A percentile compares a stretch with the other conserved stretches of the same genome.
Conservation (phyloP, 306 rosid genomes). For the Acmispon strigosus region DNA sequence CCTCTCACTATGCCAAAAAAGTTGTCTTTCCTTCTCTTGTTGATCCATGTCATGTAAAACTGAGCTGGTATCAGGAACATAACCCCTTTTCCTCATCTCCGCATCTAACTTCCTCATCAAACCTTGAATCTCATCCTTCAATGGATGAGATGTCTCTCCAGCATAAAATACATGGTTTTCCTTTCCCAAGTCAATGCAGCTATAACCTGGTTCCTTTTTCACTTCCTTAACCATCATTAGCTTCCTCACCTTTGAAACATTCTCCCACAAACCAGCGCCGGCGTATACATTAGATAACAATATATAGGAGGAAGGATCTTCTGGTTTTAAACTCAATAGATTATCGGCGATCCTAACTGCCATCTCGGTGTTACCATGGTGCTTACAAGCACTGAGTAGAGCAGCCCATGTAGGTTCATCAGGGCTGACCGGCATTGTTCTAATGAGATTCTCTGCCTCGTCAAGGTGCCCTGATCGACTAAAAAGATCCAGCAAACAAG, state of each 20-base stretch:
- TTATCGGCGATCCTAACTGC: conserved; percentile 62
- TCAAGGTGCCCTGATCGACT: conserved; percentile 85
- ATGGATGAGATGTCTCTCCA: conserved; percentile 68
- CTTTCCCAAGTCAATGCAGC: conserved; percentile 61
- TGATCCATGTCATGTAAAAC: conserved; percentile 83
- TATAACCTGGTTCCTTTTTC: conserved; percentile 78
- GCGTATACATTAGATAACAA: conserved; percentile 72
- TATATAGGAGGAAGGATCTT: conserved; percentile 68
- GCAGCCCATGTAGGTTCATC: conserved; percentile 93
- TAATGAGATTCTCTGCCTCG: conserved; percentile 62
- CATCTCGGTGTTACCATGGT: conserved; percentile 52
- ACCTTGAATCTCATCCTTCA: conserved; percentile 61
- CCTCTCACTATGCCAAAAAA: conserved; percentile 91
- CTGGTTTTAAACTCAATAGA: conserved; percentile 43
- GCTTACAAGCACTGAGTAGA: conserved; percentile 69
- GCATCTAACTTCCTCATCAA: conserved; percentile 53
- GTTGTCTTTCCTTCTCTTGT: conserved; percentile 79
- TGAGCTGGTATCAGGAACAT: conserved; percentile 71
- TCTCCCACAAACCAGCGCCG: conserved; percentile 60
- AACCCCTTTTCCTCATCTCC: conserved; percentile 77
- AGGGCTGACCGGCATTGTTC: conserved; percentile 58
- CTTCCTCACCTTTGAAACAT: conserved; percentile 65
- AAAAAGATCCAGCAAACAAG: conserved; percentile 81
- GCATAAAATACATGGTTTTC: conserved; percentile 75
- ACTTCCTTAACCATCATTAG: conserved; percentile 60